phyloP scores from a whole-genome alignment of 192 early-diverging fungal genomes.

The Mortierella hygrophila region DNA sequence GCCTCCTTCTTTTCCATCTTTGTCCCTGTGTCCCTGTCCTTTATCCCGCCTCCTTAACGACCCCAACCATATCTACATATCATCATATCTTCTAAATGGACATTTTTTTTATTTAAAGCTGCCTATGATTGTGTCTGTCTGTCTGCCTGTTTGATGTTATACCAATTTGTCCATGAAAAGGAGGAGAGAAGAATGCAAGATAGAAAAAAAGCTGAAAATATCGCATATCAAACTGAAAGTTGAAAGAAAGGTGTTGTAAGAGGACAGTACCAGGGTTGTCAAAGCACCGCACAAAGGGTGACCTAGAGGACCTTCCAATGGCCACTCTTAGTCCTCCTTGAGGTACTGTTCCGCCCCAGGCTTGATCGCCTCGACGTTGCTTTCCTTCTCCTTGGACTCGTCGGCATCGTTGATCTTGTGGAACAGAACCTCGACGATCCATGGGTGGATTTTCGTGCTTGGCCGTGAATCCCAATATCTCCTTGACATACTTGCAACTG shows the following conservation, averaged over 20 bases:
- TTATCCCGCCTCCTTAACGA: not conserved
- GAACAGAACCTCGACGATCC: conserved; percentile 68
- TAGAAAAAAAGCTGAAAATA: not conserved
- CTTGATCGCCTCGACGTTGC: not conserved
- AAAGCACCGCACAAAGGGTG: not conserved
- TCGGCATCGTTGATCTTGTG: conserved; percentile 62
- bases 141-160: not conserved
- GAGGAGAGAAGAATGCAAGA: not conserved
- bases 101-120: not conserved
- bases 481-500: conserved; percentile 61
- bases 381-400: not conserved
- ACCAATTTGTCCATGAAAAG: not conserved
- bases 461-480: conserved; percentile 74
- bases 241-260: not conserved
- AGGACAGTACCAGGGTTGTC: not conserved
- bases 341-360: not conserved
- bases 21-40: not conserved
- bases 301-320: too few relatives aligned
- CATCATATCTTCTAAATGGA: not conserved
- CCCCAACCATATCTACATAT: not conserved
- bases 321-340: not conserved
- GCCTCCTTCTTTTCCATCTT: too few relatives aligned
- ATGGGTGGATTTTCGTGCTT: conserved; percentile 71
- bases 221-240: not conserved
- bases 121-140: not conserved